These are phyloP conservation scores for Neofusicoccum laricinum DNA, from an alignment of 2,329 filamentous ascomycete species.

Conservation along the genomic window DNA sequence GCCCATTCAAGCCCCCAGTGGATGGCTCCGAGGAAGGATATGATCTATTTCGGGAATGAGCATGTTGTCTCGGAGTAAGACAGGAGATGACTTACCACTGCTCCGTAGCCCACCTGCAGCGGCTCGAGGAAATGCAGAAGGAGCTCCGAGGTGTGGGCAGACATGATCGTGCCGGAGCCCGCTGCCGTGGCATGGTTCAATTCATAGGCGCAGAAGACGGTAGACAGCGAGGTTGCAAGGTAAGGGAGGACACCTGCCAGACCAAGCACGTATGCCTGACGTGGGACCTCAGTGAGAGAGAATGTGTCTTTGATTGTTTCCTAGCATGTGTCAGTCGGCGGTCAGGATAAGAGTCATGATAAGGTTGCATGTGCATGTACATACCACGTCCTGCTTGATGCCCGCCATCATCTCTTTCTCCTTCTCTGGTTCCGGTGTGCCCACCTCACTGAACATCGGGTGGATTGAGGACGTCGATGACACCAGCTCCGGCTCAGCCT, in stretches of 20 bases:
- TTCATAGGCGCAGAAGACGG: conserved; percentile 78
- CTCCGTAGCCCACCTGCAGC: conserved; percentile 86
- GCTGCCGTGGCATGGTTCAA: conserved; percentile 63
- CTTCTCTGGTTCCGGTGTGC: conserved; percentile 28
- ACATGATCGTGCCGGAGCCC: conserved; percentile 64
- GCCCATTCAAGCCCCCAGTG: conserved; percentile 93
- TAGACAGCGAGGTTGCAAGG: conserved; percentile 76
- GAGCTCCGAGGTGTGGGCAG: conserved; percentile 67
- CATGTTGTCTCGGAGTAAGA: not conserved
- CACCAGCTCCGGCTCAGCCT: conserved; percentile 59
- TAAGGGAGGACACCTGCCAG: conserved; percentile 60
- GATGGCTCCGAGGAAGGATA: conserved; percentile 89
- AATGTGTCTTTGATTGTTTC: conserved; percentile 50
- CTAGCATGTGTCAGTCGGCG: conserved; percentile 25
- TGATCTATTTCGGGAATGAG: conserved; percentile 55
- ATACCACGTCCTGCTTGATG: conserved; percentile 37
- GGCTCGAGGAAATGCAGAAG: conserved; percentile 76
- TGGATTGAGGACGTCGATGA: conserved; percentile 54
- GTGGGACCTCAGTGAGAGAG: conserved; percentile 44
- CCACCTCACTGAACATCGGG: conserved; percentile 40
- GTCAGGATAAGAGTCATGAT: not conserved
- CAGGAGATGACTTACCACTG: conserved; percentile 59
- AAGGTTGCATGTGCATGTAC: conserved; percentile 7
- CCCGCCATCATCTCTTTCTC: conserved; percentile 47
- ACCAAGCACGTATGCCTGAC: conserved; percentile 48